These are phyloP conservation scores for Tulasnella sp. DNA, from an alignment of 768 basidiomycete species.

Conservation along the genomic window DNA sequence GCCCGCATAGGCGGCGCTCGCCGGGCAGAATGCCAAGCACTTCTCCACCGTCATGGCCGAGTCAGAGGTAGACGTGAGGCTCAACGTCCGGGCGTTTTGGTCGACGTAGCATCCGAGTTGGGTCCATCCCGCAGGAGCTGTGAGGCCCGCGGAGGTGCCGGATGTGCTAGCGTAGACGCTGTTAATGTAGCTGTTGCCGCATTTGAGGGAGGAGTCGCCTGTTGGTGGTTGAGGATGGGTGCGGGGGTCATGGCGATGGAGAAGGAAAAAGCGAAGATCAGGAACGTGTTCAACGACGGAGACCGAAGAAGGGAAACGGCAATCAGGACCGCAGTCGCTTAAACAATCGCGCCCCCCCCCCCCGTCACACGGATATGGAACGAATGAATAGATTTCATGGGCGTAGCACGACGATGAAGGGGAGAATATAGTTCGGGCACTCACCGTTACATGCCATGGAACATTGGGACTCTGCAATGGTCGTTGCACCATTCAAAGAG, in stretches of 20 bases:
- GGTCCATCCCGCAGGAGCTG: neutral
- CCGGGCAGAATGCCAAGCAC: neutral
- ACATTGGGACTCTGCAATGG: neutral
- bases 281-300: neutral
- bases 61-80: neutral
- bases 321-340: no score
- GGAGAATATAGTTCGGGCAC: neutral
- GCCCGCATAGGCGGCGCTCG: neutral
- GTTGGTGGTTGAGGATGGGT: no score
- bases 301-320: neutral
- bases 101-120: neutral
- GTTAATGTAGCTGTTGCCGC: neutral
- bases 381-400: no score
- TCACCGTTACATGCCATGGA: neutral
- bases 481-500: neutral
- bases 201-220: neutral
- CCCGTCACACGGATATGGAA: no score
- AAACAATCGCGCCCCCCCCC: no score
- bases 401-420: neutral
- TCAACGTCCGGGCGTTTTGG: neutral
- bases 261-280: neutral
- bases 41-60: neutral
- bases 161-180: neutral
- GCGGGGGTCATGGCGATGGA: neutral
- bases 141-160: neutral